phyloP scores from a whole-genome alignment of 257 asterid genomes.

The Knoxia roxburghii region DNA sequence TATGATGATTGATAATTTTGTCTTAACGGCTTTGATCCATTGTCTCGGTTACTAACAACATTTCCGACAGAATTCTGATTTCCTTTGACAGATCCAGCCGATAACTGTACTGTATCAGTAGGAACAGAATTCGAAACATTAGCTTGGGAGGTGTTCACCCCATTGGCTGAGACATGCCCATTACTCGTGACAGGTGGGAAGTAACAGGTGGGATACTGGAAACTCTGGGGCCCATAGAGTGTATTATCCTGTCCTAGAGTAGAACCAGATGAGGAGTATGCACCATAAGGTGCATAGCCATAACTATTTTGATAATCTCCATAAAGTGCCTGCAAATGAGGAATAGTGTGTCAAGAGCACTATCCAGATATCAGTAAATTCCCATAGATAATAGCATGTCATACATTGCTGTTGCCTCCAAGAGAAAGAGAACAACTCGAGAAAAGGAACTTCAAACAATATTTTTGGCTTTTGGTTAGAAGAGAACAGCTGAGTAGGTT shows the following conservation, averaged over 20 bases:
- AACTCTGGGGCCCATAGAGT: conserved; percentile 27
- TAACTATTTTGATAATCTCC: conserved; percentile 34
- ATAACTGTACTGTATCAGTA: conserved; percentile 22
- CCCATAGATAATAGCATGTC: not conserved
- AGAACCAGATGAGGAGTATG: conserved; percentile 31
- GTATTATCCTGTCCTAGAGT: conserved; percentile 28
- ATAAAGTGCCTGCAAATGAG: conserved; percentile 28
- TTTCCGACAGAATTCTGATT: conserved; percentile 20
- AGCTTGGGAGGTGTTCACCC: conserved; percentile 19
- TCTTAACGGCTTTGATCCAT: conserved; percentile 21
- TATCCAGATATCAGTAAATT: not conserved
- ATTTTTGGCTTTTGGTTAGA: no score
- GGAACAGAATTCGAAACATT: conserved; percentile 15
- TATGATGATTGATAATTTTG: conserved; percentile 20
- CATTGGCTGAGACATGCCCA: conserved; percentile 15
- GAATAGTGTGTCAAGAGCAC: conserved; percentile 1
- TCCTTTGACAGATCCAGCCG: conserved; percentile 22
- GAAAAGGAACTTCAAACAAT: not conserved
- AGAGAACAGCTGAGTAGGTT: no score
- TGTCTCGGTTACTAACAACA: conserved; percentile 20
- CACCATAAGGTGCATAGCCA: conserved; percentile 30
- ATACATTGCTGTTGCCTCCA: not conserved
- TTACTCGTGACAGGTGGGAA: conserved; percentile 22
- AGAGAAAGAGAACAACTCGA: not conserved
- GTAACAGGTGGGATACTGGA: conserved; percentile 35